These are phyloP conservation scores for Coccomyxa sp. DNA, from an alignment of 139 green algal genomes.

Conservation along the genomic window DNA sequence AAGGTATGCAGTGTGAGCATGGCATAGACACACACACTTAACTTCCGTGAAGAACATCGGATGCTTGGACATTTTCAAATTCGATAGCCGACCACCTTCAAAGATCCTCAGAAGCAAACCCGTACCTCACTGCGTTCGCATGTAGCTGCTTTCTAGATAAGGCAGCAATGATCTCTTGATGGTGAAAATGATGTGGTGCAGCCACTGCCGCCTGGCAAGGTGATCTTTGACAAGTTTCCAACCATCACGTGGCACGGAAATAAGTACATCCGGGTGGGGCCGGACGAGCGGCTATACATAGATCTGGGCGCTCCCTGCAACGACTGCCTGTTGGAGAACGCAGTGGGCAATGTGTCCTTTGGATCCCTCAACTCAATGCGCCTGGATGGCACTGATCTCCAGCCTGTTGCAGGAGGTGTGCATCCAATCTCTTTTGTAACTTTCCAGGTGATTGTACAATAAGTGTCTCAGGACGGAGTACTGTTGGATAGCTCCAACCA, in stretches of 20 bases:
- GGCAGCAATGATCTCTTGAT: no score
- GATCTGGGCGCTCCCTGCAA: background rate
- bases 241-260: background rate
- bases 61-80: no score
- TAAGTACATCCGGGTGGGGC: background rate
- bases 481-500: no score
- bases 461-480: no score
- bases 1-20: background rate
- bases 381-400: slow-evolving; percentile 9
- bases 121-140: no score
- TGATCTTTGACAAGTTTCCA: background rate
- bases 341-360: slow-evolving; percentile 3
- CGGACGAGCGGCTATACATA: background rate
- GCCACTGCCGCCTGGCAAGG: background rate
- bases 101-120: no score
- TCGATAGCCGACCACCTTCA: no score
- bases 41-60: no score
- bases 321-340: background rate
- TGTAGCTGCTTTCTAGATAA: no score
- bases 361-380: slow-evolving; percentile 17
- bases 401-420: slow-evolving; percentile 8
- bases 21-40: no score
- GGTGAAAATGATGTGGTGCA: no score
- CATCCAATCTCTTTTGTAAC: background rate
- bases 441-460: no score